Evolutionary conservation across 257 asterid genomes (phyloP).

Genomic region (Nicotiana otophora): DNA sequence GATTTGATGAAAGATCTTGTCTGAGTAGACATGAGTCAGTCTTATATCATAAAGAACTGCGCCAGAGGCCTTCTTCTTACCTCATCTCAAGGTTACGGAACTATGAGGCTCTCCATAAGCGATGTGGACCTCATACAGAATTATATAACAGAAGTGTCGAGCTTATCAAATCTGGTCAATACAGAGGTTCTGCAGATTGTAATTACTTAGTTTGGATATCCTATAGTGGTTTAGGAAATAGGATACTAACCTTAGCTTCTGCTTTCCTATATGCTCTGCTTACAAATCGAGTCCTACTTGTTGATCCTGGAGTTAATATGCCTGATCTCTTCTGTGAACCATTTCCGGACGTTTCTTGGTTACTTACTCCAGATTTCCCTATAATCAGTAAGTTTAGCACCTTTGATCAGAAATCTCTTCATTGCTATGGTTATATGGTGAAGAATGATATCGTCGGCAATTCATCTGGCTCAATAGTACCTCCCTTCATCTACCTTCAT

Average conservation of each 20-base stretch:
- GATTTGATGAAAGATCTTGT: slow-evolving; percentile 59
- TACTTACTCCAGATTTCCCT: slow-evolving; percentile 67
- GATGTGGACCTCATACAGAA: slow-evolving; percentile 66
- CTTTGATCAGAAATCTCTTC: slow-evolving; percentile 40
- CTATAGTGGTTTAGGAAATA: slow-evolving; percentile 67
- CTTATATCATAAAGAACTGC: slow-evolving; percentile 31
- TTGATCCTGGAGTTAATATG: slow-evolving; percentile 51
- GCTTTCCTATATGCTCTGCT: slow-evolving; percentile 77
- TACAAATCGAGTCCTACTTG: slow-evolving; percentile 65
- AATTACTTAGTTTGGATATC: slow-evolving; percentile 72
- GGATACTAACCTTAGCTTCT: slow-evolving; percentile 58
- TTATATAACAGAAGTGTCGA: slow-evolving; percentile 47
- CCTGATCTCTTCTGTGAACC: slow-evolving; percentile 88
- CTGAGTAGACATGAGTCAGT: slow-evolving; percentile 56
- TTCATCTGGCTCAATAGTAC: slow-evolving; percentile 8
- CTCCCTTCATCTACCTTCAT: slow-evolving; percentile 54
- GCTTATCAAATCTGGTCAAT: slow-evolving; percentile 34
- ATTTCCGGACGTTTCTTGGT: slow-evolving; percentile 71
- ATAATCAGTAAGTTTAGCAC: slow-evolving; percentile 19
- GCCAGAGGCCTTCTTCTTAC: slow-evolving; percentile 45
- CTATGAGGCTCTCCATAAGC: slow-evolving; percentile 63
- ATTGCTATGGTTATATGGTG: slow-evolving; percentile 54
- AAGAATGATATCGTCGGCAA: slow-evolving; percentile 28
- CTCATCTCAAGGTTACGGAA: slow-evolving; percentile 61
- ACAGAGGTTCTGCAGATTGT: slow-evolving; percentile 33